Conservation (phyloP, 495 filamentous ascomycete genomes). For the Neurospora sp. region DNA sequence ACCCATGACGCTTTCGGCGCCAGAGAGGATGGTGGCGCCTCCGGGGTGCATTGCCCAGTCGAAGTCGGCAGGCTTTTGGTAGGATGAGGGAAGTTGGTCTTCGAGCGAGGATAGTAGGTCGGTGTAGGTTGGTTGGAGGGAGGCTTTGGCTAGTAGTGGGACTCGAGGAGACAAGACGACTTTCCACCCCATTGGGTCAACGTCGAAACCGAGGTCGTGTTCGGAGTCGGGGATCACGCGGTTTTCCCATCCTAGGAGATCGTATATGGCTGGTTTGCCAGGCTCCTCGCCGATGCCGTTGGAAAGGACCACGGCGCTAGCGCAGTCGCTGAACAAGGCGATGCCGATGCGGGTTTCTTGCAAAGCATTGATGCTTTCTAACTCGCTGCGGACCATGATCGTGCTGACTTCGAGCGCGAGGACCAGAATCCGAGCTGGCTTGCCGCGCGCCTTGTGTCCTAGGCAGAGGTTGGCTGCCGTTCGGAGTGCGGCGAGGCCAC, state of each 20-base stretch:
- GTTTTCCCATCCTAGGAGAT: conserved; percentile 50
- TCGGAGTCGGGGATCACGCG: conserved; percentile 45
- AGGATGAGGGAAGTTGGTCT: conserved; percentile 27
- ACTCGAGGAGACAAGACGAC: conserved; percentile 48
- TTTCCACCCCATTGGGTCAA: conserved; percentile 51
- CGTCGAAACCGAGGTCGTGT: conserved; percentile 48
- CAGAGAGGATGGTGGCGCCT: conserved; percentile 52
- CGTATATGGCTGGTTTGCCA: conserved; percentile 32
- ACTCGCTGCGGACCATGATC: conserved; percentile 46
- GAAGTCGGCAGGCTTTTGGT: conserved; percentile 38
- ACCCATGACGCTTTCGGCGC: conserved; percentile 42
- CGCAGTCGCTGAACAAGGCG: conserved; percentile 55
- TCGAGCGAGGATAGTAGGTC: conserved; percentile 33
- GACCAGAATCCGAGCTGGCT: conserved; percentile 46
- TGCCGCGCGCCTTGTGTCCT: conserved; percentile 40
- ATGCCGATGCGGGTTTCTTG: conserved; percentile 48
- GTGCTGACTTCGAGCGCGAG: conserved; percentile 53
- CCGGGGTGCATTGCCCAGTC: conserved; percentile 65
- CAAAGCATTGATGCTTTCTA: conserved; percentile 42
- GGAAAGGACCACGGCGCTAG: conserved; percentile 46
- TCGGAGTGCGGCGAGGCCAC: conserved; percentile 51
- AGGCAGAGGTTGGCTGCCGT: conserved; percentile 52
- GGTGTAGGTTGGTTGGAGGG: conserved; percentile 39
- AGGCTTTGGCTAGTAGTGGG: conserved; percentile 37
- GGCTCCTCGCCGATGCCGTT: conserved; percentile 37